Evolutionary conservation across 2,329 filamentous ascomycete genomes (phyloP), one percentile per base, ranked within the genome.

Genomic region (Penicillium sclerotigenum): DNA sequence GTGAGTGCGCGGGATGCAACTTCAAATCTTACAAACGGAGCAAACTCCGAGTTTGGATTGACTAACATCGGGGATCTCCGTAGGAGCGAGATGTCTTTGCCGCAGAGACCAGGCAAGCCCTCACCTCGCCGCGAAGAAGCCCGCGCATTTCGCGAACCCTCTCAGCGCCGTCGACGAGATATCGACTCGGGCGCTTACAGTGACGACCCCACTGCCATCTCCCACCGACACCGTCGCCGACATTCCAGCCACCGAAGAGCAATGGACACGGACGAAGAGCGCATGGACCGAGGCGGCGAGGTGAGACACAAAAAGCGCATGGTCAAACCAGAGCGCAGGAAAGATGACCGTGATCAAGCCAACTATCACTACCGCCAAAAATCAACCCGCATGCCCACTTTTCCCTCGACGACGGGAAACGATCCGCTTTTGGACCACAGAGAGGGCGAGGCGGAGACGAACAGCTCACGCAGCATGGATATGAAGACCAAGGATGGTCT

Each of bases 301-400:
- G 64, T 87, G 55, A 73, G 75, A 58, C 86, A 92, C 65, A 97
- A 97, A 76, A 86, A 89, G 71, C 97, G 90, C 73, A 79, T 99
- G 61, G 87, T 99, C 69, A 83, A 89, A 59, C 94, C 94, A 0
- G 94, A 99, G 76, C 85, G 94, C 63, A 88, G 88, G 68, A 85
- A 89, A 65, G 90, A 96, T 64, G 89, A 92, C 65, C 86, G 83
- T 61, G 89, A 92, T 65, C 91, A 97, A 71, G 91, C 92, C 14
- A 95, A 97, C 73, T 99, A 97, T 71, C 84, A 97, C 76, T 99
- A 99, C 75, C 87, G 91, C 64, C 89, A 96, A 72, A 92, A 96
- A 83, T 91, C 95, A 10, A 89, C 91, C 67, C 89, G 93, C 62
- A 97, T 99, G 91, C 83, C 87, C 53, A 88, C 91, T 5, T 81